These are phyloP conservation scores for Daedaleopsis sinensis DNA, from an alignment of 768 basidiomycete genomes.

Conservation along the genomic window DNA sequence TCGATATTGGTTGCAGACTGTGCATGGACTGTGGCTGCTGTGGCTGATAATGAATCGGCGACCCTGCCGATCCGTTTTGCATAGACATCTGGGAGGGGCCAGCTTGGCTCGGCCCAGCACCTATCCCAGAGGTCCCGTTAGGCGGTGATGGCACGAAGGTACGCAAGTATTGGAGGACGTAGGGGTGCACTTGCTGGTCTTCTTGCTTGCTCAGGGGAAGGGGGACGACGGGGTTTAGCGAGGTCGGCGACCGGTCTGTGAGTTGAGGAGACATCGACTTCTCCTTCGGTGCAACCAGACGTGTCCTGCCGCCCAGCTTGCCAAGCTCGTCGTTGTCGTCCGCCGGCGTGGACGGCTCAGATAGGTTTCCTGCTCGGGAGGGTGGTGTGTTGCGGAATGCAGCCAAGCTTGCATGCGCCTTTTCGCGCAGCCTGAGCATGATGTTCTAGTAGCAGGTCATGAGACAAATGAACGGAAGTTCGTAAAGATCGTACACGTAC, in stretches of 20 bases:
- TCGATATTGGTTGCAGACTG: conserved; percentile 19
- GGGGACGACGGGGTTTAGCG: conserved; percentile 73
- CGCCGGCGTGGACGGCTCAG: conserved; percentile 49
- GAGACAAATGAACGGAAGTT: background rate
- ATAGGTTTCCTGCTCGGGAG: conserved; percentile 35
- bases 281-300: conserved; percentile 56
- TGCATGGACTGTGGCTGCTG: conserved; percentile 19
- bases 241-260: conserved; percentile 68
- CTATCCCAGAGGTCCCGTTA: conserved; percentile 26
- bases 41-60: conserved; percentile 24
- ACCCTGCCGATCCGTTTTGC: conserved; percentile 32
- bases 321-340: conserved; percentile 63
- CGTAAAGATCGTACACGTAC: conserved; percentile 41
- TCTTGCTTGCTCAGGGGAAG: conserved; percentile 58
- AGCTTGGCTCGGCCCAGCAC: conserved; percentile 22
- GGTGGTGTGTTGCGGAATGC: conserved; percentile 39
- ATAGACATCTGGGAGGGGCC: conserved; percentile 25
- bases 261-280: conserved; percentile 33
- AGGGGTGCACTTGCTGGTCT: conserved; percentile 57
- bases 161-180: conserved; percentile 68
- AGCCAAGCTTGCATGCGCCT: conserved; percentile 44
- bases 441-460: conserved; percentile 47
- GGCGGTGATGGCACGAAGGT: conserved; percentile 50
- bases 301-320: conserved; percentile 63
- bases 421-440: conserved; percentile 56